phyloP scores from a whole-genome alignment of 441 rosid species.

The Heliophila coronopifolia region DNA sequence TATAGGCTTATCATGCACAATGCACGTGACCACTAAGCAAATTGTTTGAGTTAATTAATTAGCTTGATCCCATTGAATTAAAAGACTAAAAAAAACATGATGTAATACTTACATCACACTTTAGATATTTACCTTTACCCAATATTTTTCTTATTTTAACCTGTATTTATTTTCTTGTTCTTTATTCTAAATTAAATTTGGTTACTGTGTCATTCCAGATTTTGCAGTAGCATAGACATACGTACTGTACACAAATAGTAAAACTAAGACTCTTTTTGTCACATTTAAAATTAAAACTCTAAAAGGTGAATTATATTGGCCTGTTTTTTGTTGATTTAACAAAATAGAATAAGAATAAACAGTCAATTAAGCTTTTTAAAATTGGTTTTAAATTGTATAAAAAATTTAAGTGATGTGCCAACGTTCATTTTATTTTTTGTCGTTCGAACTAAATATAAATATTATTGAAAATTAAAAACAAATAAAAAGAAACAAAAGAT shows the following conservation, averaged over 20 bases:
- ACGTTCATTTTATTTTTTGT: background rate
- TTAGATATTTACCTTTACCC: background rate
- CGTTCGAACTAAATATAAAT: conserved; percentile 4
- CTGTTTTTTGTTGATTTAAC: background rate
- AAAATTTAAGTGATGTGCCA: conserved; percentile 9
- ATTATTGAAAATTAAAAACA: background rate
- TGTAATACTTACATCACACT: conserved; percentile 39
- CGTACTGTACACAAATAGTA: conserved; percentile 16
- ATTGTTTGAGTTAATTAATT: conserved; percentile 13
- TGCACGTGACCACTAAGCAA: conserved; percentile 45
- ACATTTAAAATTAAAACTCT: background rate
- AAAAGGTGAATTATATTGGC: background rate
- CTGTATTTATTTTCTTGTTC: conserved; percentile 8
- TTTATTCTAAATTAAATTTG: conserved; percentile 16
- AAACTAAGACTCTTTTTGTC: too few species aligned
- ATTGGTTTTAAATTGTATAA: background rate
- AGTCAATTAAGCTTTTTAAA: conserved; percentile 14
- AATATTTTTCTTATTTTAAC: background rate
- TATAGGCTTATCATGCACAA: conserved; percentile 25
- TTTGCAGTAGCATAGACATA: conserved; percentile 20
- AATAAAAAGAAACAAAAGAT: conserved; percentile 12
- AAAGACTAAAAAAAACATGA: conserved; percentile 26
- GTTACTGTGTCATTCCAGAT: conserved; percentile 27
- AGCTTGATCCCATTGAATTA: conserved; percentile 14
- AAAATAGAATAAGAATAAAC: background rate